Evolutionary conservation across 1,139 yeast species (phyloP).

Genomic region (Kazachstania sp.): DNA sequence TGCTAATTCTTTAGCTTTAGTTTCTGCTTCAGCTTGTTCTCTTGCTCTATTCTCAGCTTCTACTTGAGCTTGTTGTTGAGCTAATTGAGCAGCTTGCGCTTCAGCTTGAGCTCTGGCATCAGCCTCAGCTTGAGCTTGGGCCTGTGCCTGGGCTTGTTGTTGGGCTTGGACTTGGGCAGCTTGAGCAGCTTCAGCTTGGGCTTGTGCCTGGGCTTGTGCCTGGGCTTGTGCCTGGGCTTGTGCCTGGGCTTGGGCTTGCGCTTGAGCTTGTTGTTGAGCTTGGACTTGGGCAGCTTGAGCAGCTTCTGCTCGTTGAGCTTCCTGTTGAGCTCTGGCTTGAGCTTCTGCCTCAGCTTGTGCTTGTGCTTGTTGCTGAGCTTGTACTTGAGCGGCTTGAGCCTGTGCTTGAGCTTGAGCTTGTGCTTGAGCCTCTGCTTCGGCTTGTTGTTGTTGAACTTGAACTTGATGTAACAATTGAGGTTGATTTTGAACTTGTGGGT

Average conservation of each 20-base stretch:
- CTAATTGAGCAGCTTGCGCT: background rate
- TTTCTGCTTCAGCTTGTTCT: slow-evolving; percentile 2
- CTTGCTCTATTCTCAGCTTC: slow-evolving; percentile 1
- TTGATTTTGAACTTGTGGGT: slow-evolving; percentile 8
- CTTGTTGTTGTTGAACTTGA: slow-evolving; percentile 6
- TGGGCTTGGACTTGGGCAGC: slow-evolving; percentile 16
- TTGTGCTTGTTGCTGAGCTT: slow-evolving; percentile 1
- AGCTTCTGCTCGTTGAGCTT: too few relatives aligned
- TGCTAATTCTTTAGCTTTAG: slow-evolving; percentile 1
- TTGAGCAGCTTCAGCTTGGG: slow-evolving; percentile 6
- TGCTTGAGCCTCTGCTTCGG: background rate
- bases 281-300: slow-evolving; percentile 2
- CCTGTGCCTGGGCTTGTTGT: slow-evolving; percentile 11
- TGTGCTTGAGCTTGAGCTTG: background rate
- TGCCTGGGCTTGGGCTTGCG: background rate
- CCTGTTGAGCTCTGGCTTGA: background rate
- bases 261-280: slow-evolving; percentile 1
- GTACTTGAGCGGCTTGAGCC: slow-evolving; percentile 1
- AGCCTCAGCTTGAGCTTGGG: slow-evolving; percentile 16
- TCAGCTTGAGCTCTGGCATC: slow-evolving; percentile 14
- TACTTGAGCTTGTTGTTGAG: slow-evolving; percentile 1
- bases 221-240: background rate
- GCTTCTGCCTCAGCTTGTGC: background rate
- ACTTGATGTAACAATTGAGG: slow-evolving; percentile 3
- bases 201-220: slow-evolving; percentile 1